Percentiles rank a stretch among this genome's conserved stretches.
These are phyloP conservation scores for Coemansia interrupta DNA, from an alignment of 192 early-diverging fungal species.

Conservation along the genomic window DNA sequence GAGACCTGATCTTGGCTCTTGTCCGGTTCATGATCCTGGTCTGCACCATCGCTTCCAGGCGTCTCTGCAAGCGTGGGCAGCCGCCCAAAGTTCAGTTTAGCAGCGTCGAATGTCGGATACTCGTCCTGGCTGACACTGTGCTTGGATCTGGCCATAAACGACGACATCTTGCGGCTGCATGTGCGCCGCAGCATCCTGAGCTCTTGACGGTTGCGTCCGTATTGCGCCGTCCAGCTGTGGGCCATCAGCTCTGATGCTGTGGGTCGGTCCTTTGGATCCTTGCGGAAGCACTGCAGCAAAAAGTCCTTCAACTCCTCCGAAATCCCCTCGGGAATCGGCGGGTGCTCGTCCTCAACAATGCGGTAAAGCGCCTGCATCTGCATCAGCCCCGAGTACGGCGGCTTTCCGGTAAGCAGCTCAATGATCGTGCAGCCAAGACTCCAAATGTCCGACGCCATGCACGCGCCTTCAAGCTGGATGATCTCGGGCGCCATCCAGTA, in stretches of 20 bases:
- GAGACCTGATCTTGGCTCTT: neutral
- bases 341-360: conserved; percentile 89
- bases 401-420: conserved; percentile 88
- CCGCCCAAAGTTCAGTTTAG: conserved; percentile 18
- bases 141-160: conserved; percentile 38
- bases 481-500: conserved; percentile 91
- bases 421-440: conserved; percentile 91
- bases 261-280: conserved; percentile 69
- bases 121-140: neutral
- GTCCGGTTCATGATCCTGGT: neutral
- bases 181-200: conserved; percentile 53
- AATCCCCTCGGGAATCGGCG: conserved; percentile 77
- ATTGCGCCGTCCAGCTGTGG: conserved; percentile 71
- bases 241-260: conserved; percentile 67
- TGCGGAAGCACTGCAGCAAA: conserved; percentile 79
- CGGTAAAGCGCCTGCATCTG: conserved; percentile 90
- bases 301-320: conserved; percentile 80
- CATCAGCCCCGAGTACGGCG: conserved; percentile 81
- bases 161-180: conserved; percentile 52
- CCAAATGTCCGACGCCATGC: conserved; percentile 91
- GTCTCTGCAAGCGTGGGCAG: conserved; percentile 11
- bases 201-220: conserved; percentile 48
- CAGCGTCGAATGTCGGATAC: conserved; percentile 40
- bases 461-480: conserved; percentile 87
- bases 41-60: conserved; percentile 1